Percentiles rank a stretch among this genome's conserved stretches.
Evolutionary conservation across 2,329 filamentous ascomycete species (phyloP).

Genomic region (Alternaria dauci): DNA sequence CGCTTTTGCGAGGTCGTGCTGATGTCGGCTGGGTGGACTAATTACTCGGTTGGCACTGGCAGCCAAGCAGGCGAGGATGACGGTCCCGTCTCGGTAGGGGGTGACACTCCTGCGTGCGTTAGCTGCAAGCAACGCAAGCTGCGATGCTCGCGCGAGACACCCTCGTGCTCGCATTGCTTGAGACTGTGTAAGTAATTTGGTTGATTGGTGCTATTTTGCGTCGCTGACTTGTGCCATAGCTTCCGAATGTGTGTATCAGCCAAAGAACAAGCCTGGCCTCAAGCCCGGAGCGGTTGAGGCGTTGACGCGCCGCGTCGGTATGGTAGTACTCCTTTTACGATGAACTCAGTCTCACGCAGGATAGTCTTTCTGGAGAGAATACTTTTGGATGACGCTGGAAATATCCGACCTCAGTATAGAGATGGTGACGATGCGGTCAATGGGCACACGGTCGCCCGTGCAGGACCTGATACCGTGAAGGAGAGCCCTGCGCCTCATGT

Average conservation of each 20-base stretch:
- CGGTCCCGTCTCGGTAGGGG: slow-evolving; percentile 32
- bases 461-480: background rate
- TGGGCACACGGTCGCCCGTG: background rate
- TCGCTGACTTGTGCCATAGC: slow-evolving; percentile 29
- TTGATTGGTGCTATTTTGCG: background rate
- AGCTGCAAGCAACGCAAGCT: slow-evolving; percentile 47
- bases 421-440: slow-evolving; percentile 1
- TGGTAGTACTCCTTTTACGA: background rate
- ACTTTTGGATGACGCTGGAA: slow-evolving; percentile 39
- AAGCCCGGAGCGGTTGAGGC: slow-evolving; percentile 47
- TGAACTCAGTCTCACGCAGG: slow-evolving; percentile 19
- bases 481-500: slow-evolving; percentile 7
- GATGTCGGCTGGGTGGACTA: slow-evolving; percentile 46
- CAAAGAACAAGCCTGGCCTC: slow-evolving; percentile 46
- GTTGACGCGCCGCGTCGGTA: slow-evolving; percentile 46
- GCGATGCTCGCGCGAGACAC: slow-evolving; percentile 42
- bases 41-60: slow-evolving; percentile 41
- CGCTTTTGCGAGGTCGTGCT: slow-evolving; percentile 31
- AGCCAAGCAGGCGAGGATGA: slow-evolving; percentile 38
- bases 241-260: slow-evolving; percentile 41
- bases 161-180: slow-evolving; percentile 45
- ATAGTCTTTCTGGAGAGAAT: slow-evolving; percentile 44
- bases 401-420: slow-evolving; percentile 33
- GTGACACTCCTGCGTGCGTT: slow-evolving; percentile 43
- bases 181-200: slow-evolving; percentile 37